phyloP scores from a whole-genome alignment of 306 rosid genomes.

The Calophaca sinica region DNA sequence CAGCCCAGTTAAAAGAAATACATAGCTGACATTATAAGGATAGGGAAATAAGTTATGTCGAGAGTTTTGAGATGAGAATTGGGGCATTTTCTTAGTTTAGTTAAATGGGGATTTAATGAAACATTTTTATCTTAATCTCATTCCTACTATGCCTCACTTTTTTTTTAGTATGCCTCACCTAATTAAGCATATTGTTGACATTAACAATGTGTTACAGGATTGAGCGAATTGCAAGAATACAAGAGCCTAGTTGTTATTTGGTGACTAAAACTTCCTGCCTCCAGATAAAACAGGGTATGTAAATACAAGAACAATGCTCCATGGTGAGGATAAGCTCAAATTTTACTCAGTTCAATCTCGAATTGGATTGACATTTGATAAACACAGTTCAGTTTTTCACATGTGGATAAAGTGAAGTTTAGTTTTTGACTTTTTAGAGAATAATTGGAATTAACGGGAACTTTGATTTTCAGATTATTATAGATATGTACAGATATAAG shows the following conservation, averaged over 20 bases:
- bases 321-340: not conserved
- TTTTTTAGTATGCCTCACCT: not conserved
- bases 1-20: no score
- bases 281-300: constrained; percentile 17
- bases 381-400: constrained; percentile 24
- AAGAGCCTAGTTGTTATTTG: constrained; percentile 6
- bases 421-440: not conserved
- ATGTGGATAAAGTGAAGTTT: not conserved
- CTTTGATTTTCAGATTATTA: constrained; percentile 34
- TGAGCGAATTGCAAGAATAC: not conserved
- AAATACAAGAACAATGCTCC: constrained; percentile 1
- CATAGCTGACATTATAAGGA: not conserved
- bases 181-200: constrained; percentile 18
- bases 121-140: constrained; percentile 5
- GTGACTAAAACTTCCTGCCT: not conserved
- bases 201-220: constrained; percentile 8
- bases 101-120: not conserved
- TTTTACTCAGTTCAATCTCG: not conserved
- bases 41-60: constrained; percentile 11
- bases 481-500: not conserved
- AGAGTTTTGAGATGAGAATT: not conserved
- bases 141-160: not conserved
- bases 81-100: not conserved
- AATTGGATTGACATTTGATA: not conserved
- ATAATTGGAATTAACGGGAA: constrained; percentile 1